Conservation (phyloP, 495 filamentous ascomycete species). For the Trichoderma virens region DNA sequence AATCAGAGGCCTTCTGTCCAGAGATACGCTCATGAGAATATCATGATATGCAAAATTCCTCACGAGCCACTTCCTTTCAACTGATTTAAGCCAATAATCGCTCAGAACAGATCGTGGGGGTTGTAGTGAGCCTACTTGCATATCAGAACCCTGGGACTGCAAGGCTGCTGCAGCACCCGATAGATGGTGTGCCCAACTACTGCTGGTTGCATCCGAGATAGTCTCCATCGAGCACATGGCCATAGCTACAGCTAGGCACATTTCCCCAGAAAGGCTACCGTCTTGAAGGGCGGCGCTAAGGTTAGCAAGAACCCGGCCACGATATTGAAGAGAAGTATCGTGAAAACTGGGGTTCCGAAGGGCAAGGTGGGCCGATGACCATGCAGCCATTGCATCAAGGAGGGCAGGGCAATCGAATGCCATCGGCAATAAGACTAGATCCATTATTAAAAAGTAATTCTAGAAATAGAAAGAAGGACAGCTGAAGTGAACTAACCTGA, state of each 20-base stretch:
- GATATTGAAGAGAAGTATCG: neutral
- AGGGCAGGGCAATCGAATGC: neutral
- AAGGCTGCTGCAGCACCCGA: neutral
- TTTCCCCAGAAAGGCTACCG: neutral
- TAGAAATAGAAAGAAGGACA: neutral
- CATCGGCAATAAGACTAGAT: neutral
- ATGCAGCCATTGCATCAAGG: neutral
- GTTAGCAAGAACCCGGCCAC: neutral
- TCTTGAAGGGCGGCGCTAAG: neutral
- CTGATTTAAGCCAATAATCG: neutral
- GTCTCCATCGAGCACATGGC: slow-evolving; percentile 1
- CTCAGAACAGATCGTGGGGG: neutral
- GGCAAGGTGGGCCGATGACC: neutral
- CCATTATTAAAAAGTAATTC: neutral
- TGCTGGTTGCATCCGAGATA: neutral
- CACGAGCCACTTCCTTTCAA: neutral
- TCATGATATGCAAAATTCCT: neutral
- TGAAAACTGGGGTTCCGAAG: neutral
- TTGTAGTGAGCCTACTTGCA: neutral
- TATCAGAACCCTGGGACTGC: neutral
- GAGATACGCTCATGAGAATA: neutral
- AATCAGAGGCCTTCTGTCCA: neutral
- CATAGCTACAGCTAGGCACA: neutral
- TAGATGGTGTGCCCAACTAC: neutral
- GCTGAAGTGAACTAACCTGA: neutral